Percentiles rank a stretch among this genome's conserved stretches.
Evolutionary conservation across 345 rosid genomes (phyloP).

Genomic region (Citropsis articulata): DNA sequence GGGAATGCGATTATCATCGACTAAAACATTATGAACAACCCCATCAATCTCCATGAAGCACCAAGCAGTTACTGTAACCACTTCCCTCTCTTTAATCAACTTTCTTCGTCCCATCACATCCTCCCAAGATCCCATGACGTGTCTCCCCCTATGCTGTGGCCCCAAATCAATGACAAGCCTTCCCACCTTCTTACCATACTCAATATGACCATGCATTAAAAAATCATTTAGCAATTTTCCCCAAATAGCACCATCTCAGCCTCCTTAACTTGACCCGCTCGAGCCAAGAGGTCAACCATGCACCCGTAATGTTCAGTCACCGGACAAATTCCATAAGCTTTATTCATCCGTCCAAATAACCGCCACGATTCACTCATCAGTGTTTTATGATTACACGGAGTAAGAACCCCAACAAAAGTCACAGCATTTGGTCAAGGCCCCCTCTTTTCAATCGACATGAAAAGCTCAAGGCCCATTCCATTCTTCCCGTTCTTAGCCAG

Average conservation of each 20-base stretch:
- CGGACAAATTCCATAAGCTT: conserved; percentile 28
- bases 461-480: conserved; percentile 21
- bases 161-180: conserved; percentile 27
- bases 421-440: conserved; percentile 21
- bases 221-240: conserved; percentile 35
- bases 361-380: conserved; percentile 30
- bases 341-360: conserved; percentile 32
- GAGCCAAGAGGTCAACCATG: conserved; percentile 40
- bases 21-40: conserved; percentile 25
- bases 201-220: conserved; percentile 21
- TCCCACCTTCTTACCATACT: conserved; percentile 19
- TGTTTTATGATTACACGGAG: conserved; percentile 29
- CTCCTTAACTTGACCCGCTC: conserved; percentile 26
- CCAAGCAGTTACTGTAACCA: conserved; percentile 20
- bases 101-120: conserved; percentile 27
- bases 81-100: conserved; percentile 28
- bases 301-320: conserved; percentile 37
- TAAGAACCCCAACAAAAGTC: conserved; percentile 14
- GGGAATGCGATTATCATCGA: conserved; percentile 21
- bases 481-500: conserved; percentile 32
- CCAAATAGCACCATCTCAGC: conserved; percentile 14
- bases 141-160: conserved; percentile 31
- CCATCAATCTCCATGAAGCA: conserved; percentile 37
- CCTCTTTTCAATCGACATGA: conserved; percentile 25
- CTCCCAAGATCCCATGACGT: conserved; percentile 34